These are phyloP conservation scores for Colletotrichum abscissum DNA, from an alignment of 2,329 filamentous ascomycete species.

Conservation along the genomic window DNA sequence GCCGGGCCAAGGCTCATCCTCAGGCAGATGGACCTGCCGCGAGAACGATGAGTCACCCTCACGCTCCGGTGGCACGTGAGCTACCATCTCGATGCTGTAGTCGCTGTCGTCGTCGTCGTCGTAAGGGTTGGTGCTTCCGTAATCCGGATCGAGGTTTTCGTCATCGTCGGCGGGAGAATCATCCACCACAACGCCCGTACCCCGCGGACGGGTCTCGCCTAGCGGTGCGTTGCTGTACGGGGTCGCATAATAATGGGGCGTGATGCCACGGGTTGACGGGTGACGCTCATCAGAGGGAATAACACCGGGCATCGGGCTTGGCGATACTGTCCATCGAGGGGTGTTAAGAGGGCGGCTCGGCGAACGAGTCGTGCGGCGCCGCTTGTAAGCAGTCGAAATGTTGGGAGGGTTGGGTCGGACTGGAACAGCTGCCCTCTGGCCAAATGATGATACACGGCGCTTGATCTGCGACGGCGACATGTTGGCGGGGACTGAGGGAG, in stretches of 20 bases:
- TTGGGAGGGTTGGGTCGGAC: slow-evolving; percentile 43
- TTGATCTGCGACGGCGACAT: slow-evolving; percentile 53
- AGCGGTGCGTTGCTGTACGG: slow-evolving; percentile 74
- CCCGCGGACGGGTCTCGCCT: slow-evolving; percentile 50
- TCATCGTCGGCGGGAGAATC: slow-evolving; percentile 44
- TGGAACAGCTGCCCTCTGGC: slow-evolving; percentile 35
- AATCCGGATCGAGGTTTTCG: slow-evolving; percentile 41
- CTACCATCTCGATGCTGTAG: slow-evolving; percentile 41
- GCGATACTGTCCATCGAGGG: slow-evolving; percentile 65
- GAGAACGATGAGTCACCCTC: slow-evolving; percentile 41
- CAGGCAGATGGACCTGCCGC: slow-evolving; percentile 52
- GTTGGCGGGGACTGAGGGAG: slow-evolving; percentile 51
- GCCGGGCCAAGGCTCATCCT: slow-evolving; percentile 68
- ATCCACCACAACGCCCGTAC: slow-evolving; percentile 26
- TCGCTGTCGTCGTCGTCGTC: slow-evolving; percentile 44
- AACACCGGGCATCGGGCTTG: slow-evolving; percentile 52
- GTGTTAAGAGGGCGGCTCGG: slow-evolving; percentile 66
- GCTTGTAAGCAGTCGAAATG: slow-evolving; percentile 43
- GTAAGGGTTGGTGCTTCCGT: slow-evolving; percentile 42
- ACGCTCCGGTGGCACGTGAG: slow-evolving; percentile 35
- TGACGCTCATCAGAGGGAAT: slow-evolving; percentile 45
- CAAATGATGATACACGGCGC: slow-evolving; percentile 59
- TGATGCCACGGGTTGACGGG: slow-evolving; percentile 53
- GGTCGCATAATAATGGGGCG: slow-evolving; percentile 80
- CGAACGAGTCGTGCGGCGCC: slow-evolving; percentile 66